Base-by-base conservation (phyloP, 164 flowering plant species). In the Stephania yunnanensis region DNA sequence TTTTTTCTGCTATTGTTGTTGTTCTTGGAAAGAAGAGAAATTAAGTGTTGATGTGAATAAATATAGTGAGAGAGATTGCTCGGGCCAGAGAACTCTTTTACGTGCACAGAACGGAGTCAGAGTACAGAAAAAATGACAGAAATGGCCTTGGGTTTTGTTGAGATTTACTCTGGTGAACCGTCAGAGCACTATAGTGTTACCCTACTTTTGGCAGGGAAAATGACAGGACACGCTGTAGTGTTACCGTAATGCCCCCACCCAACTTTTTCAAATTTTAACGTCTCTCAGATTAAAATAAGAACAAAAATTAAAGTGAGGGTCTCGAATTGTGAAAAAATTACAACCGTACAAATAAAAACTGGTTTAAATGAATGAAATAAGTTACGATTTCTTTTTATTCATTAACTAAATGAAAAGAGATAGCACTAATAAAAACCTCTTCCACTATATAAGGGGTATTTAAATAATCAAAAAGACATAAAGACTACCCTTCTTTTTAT, bases 21-120 rank as follows among this genome's bases (percentile, higher is more conserved):
- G 45, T 9, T 52, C 31, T 25, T 4, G 66, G 48, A 19, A 30
- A 31, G 69, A 68, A 19, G 30, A 48, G 72, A 46, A 76, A 71
- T 66, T n/a, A 10, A 75, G 73, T 67, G 58, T 29, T 4, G 75
- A 55, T 36, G 42, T 36, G 42, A 36, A 36, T 63, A 63, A 52
- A 73, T 76, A 76, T 78, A 72, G 76, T 17, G 70, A 67, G 68
- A 75, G 83, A 82, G 76, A 71, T 67, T 63, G 69, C 76, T 73
- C 48, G 1, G 5, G 70, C 76, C 53, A 76, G 73, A 71, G 74
- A 67, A 20, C 48, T 29, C 63, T 55, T 46, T 42, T 15, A 20
- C 70, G 71, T 53, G 44, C 77, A 42, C 7, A 46, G 42, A 48
- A 74, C 71, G 70, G 82, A 79, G 66, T 77, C 82, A 77, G 70